Base-by-base conservation (phyloP, 2,329 filamentous ascomycete species). In the Phialemoniopsis sp. region DNA sequence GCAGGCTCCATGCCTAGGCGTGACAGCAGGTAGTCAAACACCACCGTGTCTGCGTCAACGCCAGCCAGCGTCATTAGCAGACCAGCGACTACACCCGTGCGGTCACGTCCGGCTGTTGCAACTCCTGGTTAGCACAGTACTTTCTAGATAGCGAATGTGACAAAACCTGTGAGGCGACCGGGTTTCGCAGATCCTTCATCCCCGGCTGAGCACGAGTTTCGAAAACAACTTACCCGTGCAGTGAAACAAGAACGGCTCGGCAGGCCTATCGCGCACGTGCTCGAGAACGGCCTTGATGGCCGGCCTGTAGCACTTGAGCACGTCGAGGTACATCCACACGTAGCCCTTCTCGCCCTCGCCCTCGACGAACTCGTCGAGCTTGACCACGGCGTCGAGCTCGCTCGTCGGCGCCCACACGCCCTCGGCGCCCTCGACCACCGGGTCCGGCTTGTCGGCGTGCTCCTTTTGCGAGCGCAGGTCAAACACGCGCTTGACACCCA, bases 1-100 rank as follows among this genome's bases (percentile, higher is more conserved):
- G 67, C 70, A 18, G 67, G 66, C 55, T 78, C 75, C 0, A 62
- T 66, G 21, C 74, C 73, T 44, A 79, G 63, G 19, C 75, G 65
- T 9, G 73, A 76, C 19, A 79, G 60, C 54, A 76, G 59, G 57
- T 71, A 79, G 57, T 79, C 75, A 32, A 69, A 55, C 15, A 57
- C 49, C 28, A 74, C 57, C 12, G 54, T 57, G 17, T 74, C 63
- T 10, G 57, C 47, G 5, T 62, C 46, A 17, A 68, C 66, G 21
- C 72, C 73, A 2, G 71, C 70, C 13, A 78, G 62, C n/a, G 58
- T 58, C 39, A 73, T 61, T n/a, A 79, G 56, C 5, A 79, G 52
- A 9, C 67, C 72, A 1, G 67, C 62, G 8, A 77, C 51, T 8
- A 78, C 62, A 8, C 73, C 74, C 0, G 73, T 80, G 17, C 73